Percentiles rank a stretch among this genome's conserved stretches.
Evolutionary conservation across 23 red algal genomes (phyloP).

Genomic region (Chondrus crispus): DNA sequence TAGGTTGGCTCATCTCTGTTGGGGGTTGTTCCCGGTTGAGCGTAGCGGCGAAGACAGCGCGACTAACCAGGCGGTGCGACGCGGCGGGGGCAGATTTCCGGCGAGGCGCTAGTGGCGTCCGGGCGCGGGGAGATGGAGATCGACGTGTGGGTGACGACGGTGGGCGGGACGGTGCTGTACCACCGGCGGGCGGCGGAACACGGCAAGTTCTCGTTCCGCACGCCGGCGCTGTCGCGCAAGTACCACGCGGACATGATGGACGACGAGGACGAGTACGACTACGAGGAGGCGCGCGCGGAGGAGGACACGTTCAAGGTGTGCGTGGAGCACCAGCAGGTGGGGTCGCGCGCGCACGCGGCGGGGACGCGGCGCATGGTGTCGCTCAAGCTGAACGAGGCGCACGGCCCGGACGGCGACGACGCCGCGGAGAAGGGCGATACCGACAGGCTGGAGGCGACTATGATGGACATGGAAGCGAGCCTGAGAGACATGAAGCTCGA

Average conservation of each 20-base stretch:
- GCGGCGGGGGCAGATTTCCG: constrained; percentile 30
- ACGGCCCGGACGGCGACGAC: not conserved
- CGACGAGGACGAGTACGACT: constrained; percentile 4
- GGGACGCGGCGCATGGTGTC: constrained; percentile 43
- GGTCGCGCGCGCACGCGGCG: constrained; percentile 24
- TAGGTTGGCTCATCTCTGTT: constrained; percentile 25
- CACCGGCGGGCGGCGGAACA: constrained; percentile 45
- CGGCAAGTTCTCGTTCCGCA: constrained; percentile 69
- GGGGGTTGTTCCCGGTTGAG: not conserved
- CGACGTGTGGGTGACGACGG: constrained; percentile 70
- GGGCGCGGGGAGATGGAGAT: constrained; percentile 79
- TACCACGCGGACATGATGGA: constrained; percentile 25
- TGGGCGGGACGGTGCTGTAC: constrained; percentile 56
- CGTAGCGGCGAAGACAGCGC: not conserved
- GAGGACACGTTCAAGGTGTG: constrained; percentile 68
- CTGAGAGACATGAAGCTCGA: constrained; percentile 50
- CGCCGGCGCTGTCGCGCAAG: constrained; percentile 14
- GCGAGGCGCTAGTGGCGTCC: constrained; percentile 53
- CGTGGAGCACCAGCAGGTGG: constrained; percentile 66
- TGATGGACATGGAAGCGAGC: constrained; percentile 55
- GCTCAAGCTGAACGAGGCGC: constrained; percentile 42
- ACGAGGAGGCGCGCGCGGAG: constrained; percentile 30
- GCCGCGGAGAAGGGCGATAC: constrained; percentile 33
- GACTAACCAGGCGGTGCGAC: not conserved
- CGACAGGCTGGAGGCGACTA: constrained; percentile 26